Percentiles rank a stretch among this genome's conserved stretches.
Evolutionary conservation across 1,284 basidiomycete species (phyloP).

Genomic region (Microstroma glucosiphilum): DNA sequence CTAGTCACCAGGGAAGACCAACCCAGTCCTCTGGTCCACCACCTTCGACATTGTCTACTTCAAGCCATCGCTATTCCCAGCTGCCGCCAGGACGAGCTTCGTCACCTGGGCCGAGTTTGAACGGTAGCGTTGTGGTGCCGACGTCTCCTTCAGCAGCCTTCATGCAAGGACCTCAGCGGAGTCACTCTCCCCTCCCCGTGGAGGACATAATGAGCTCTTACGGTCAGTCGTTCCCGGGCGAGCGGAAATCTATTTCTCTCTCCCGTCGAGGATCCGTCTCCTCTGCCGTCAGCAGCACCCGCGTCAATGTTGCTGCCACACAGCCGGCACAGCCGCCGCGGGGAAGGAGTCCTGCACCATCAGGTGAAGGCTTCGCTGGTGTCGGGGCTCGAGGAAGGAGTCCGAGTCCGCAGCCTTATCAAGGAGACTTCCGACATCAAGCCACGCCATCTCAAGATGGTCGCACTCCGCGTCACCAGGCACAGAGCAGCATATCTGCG

Average conservation of each 20-base stretch:
- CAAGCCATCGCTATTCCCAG: slow-evolving; percentile 1
- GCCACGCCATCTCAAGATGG: too few relatives aligned
- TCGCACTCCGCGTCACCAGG: slow-evolving; percentile 11
- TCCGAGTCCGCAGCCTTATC: slow-evolving; percentile 41
- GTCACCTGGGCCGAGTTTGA: neutral
- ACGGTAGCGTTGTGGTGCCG: slow-evolving; percentile 55
- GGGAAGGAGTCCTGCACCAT: slow-evolving; percentile 15
- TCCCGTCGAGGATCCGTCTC: slow-evolving; percentile 41
- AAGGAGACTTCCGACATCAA: too few relatives aligned
- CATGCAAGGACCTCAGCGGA: slow-evolving; percentile 63
- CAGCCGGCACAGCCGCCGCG: slow-evolving; percentile 7
- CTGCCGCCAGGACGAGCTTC: neutral
- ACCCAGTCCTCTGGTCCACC: neutral
- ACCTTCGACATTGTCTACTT: neutral
- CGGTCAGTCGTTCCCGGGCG: slow-evolving; percentile 78
- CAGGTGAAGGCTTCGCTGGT: slow-evolving; percentile 37
- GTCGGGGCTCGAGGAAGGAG: slow-evolving; percentile 41
- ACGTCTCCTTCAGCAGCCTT: slow-evolving; percentile 67
- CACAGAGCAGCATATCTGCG: slow-evolving; percentile 9
- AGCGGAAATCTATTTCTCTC: slow-evolving; percentile 55
- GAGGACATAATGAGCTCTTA: slow-evolving; percentile 73
- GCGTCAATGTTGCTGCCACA: neutral
- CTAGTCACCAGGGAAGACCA: neutral
- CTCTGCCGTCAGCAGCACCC: slow-evolving; percentile 15
- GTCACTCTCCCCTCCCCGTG: slow-evolving; percentile 57